phyloP scores from a whole-genome alignment of 2,329 filamentous ascomycete genomes.

The Ophiosphaerella korrae region DNA sequence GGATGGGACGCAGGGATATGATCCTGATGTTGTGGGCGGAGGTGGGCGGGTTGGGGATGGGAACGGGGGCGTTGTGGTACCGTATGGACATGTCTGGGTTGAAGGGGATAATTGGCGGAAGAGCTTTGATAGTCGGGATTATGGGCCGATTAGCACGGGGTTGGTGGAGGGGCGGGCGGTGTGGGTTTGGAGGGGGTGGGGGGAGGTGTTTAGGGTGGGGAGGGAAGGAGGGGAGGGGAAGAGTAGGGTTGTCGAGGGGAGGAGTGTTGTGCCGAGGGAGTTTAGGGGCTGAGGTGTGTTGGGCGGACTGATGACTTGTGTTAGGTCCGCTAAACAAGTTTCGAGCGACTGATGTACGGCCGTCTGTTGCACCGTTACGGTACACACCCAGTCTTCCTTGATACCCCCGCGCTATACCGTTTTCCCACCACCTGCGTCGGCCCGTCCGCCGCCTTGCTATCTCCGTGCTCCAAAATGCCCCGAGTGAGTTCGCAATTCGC shows the following conservation, averaged over 20 bases:
- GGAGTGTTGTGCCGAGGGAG: conserved; percentile 22
- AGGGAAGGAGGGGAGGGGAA: conserved; percentile 49
- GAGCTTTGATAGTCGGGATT: conserved; percentile 84
- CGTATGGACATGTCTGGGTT: conserved; percentile 88
- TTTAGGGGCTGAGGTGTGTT: conserved; percentile 27
- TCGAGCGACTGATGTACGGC: no score
- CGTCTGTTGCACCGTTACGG: no score
- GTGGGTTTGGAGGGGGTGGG: conserved; percentile 65
- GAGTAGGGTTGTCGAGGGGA: conserved; percentile 49
- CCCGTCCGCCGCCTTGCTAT: conserved; percentile 66
- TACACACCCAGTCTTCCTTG: conserved; percentile 42
- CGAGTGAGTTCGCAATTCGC: conserved; percentile 67
- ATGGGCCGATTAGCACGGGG: conserved; percentile 79
- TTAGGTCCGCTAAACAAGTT: no score
- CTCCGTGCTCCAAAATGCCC: conserved; percentile 73
- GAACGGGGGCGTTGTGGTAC: conserved; percentile 63
- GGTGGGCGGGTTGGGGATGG: conserved; percentile 11
- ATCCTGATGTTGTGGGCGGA: no score
- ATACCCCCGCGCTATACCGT: conserved; percentile 62
- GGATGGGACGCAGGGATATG: conserved; percentile 23
- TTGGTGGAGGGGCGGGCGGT: conserved; percentile 77
- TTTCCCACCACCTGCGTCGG: conserved; percentile 65
- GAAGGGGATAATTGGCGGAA: conserved; percentile 82
- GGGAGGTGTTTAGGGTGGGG: conserved; percentile 56
- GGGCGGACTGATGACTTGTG: no score